Evolutionary conservation across 352 stramenopile species (phyloP).

Genomic region (Phytophthora tentaculata): DNA sequence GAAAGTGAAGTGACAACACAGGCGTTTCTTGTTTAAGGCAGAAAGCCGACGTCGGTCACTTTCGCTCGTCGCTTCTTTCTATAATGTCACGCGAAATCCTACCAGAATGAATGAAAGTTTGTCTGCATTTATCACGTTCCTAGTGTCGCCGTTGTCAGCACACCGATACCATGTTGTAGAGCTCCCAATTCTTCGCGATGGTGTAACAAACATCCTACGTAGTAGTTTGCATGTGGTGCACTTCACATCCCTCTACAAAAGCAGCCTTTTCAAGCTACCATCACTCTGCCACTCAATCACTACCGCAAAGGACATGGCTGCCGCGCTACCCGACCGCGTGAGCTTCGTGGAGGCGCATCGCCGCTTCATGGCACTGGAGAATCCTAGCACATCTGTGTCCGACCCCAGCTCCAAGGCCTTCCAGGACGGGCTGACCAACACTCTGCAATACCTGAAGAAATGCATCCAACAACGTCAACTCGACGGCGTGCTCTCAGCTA

Average conservation of each 20-base stretch:
- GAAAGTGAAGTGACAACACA: neutral
- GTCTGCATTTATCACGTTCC: slow-evolving; percentile 1
- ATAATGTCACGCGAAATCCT: slow-evolving; percentile 1
- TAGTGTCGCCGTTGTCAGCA: neutral
- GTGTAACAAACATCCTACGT: too few relatives aligned
- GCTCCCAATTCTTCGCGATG: too few relatives aligned
- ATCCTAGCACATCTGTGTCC: slow-evolving; percentile 17
- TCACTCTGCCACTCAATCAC: slow-evolving; percentile 4
- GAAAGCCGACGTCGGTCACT: neutral
- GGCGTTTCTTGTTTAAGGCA: neutral
- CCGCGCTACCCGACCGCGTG: slow-evolving; percentile 27
- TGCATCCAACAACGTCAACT: slow-evolving; percentile 63
- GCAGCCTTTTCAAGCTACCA: too few relatives aligned
- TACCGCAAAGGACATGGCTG: slow-evolving; percentile 10
- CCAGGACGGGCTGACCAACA: slow-evolving; percentile 27
- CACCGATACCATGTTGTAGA: too few relatives aligned
- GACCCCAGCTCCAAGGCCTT: slow-evolving; percentile 33
- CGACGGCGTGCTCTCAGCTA: slow-evolving; percentile 70
- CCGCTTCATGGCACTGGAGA: slow-evolving; percentile 36
- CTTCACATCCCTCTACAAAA: neutral
- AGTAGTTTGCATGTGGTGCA: neutral
- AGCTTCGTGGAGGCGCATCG: slow-evolving; percentile 40
- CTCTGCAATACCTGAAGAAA: slow-evolving; percentile 36
- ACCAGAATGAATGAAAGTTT: slow-evolving; percentile 15
- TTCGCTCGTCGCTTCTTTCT: neutral